Conservation (phyloP, 441 rosid genomes). For the Gossypium lobatum region DNA sequence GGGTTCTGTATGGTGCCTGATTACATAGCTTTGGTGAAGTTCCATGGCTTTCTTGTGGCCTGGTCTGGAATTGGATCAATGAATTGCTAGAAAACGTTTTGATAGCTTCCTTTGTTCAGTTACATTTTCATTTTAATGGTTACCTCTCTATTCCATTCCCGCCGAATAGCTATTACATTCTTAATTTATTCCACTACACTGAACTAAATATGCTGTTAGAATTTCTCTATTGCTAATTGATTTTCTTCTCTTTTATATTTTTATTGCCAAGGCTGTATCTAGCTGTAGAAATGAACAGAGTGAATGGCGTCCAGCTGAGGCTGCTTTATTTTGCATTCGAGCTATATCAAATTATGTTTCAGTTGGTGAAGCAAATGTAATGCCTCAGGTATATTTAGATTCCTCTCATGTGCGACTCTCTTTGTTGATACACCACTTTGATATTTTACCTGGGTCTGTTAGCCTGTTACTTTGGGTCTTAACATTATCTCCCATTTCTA, state of each 20-base stretch:
- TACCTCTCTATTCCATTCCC: not conserved
- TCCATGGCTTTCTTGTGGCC: not conserved
- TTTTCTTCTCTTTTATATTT: not conserved
- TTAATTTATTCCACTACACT: not conserved
- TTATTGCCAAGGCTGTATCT: slow-evolving; percentile 52
- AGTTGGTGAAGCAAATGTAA: slow-evolving; percentile 67
- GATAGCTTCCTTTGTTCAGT: not conserved
- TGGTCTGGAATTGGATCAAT: not conserved
- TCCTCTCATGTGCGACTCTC: not conserved
- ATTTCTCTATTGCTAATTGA: not conserved
- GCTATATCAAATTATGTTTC: slow-evolving; percentile 90
- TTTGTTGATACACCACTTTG: not conserved
- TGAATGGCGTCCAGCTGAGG: slow-evolving; percentile 97
- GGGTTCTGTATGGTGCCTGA: not conserved
- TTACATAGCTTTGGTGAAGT: not conserved
- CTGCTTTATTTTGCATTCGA: slow-evolving; percentile 92
- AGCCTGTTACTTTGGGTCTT: not conserved
- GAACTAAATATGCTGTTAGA: not conserved
- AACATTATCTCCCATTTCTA: not conserved
- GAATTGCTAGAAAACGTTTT: not conserved
- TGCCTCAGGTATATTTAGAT: slow-evolving; percentile 72
- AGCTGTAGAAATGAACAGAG: slow-evolving; percentile 60
- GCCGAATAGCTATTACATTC: not conserved
- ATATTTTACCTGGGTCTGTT: not conserved
- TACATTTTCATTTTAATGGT: not conserved